Evolutionary conservation across 1,284 basidiomycete genomes (phyloP).

Genomic region (Trametes polyzona): DNA sequence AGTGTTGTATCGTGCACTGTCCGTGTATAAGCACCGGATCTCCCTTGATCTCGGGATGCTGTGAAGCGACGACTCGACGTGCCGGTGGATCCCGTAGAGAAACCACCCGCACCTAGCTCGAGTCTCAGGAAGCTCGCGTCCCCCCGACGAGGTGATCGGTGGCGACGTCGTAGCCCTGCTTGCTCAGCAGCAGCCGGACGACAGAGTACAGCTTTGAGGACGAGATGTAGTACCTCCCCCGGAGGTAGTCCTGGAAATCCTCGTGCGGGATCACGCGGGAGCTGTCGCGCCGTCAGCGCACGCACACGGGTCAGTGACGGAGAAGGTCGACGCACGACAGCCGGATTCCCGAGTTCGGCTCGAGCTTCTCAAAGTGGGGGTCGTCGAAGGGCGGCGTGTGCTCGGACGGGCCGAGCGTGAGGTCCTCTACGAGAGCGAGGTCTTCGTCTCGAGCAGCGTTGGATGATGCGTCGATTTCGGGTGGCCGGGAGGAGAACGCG

Average conservation of each 20-base stretch:
- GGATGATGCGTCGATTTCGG: background rate
- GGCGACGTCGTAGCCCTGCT: constrained; percentile 88
- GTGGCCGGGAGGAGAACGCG: constrained; percentile 38
- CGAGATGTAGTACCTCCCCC: constrained; percentile 84
- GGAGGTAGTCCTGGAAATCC: constrained; percentile 81
- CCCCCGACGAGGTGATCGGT: too few species aligned
- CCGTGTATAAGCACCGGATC: too few species aligned
- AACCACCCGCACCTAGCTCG: too few species aligned
- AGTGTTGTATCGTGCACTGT: too few species aligned
- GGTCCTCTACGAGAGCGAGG: constrained; percentile 74
- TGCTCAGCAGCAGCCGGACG: constrained; percentile 75
- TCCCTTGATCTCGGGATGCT: too few species aligned
- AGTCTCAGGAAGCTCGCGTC: too few species aligned
- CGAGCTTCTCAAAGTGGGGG: constrained; percentile 73
- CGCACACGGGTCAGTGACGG: constrained; percentile 1
- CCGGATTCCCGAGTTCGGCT: constrained; percentile 88
- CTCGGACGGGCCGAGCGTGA: constrained; percentile 76
- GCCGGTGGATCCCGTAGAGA: too few species aligned
- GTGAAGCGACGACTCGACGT: too few species aligned
- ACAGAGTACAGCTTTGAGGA: constrained; percentile 89
- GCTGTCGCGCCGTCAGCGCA: constrained; percentile 44
- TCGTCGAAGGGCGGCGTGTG: constrained; percentile 69
- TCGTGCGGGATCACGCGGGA: constrained; percentile 77
- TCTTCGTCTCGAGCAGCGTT: constrained; percentile 59
- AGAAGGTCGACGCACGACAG: constrained; percentile 72